phyloP scores from a whole-genome alignment of 177 flowering plant species.

The Vitis hybrid region DNA sequence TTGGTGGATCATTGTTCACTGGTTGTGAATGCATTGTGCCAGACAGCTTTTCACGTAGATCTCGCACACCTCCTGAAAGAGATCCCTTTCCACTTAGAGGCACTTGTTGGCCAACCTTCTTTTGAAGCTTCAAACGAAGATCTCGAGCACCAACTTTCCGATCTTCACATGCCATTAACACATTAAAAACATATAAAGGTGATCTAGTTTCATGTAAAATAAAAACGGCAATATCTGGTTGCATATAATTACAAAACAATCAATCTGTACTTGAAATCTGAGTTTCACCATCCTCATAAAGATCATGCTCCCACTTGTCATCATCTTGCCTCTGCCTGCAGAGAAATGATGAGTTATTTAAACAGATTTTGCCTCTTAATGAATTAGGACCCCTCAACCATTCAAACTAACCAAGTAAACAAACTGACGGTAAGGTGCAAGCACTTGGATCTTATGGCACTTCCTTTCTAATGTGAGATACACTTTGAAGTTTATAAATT shows the following conservation, averaged over 20 bases:
- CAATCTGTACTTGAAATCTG: slow-evolving; percentile 63
- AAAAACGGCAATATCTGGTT: slow-evolving; percentile 11
- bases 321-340: slow-evolving; percentile 80
- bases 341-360: slow-evolving; percentile 8
- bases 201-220: slow-evolving; percentile 8
- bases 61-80: slow-evolving; percentile 45
- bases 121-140: slow-evolving; percentile 87
- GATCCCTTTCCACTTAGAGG: slow-evolving; percentile 48
- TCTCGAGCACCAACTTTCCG: slow-evolving; percentile 63
- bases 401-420: background rate
- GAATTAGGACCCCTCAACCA: background rate
- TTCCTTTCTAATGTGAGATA: too few species aligned
- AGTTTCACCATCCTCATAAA: slow-evolving; percentile 50
- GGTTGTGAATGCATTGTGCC: slow-evolving; percentile 65
- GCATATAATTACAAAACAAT: slow-evolving; percentile 7
- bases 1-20: slow-evolving; percentile 41
- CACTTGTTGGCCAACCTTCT: slow-evolving; percentile 47
- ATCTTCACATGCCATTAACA: slow-evolving; percentile 44
- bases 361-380: background rate
- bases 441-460: too few species aligned
- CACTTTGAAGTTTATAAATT: too few species aligned
- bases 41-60: slow-evolving; percentile 88
- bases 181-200: slow-evolving; percentile 22
- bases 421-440: background rate
- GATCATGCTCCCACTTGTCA: slow-evolving; percentile 97